These are phyloP conservation scores for Flaveria ramosissima DNA, from an alignment of 129 eudicot species.

Conservation along the genomic window DNA sequence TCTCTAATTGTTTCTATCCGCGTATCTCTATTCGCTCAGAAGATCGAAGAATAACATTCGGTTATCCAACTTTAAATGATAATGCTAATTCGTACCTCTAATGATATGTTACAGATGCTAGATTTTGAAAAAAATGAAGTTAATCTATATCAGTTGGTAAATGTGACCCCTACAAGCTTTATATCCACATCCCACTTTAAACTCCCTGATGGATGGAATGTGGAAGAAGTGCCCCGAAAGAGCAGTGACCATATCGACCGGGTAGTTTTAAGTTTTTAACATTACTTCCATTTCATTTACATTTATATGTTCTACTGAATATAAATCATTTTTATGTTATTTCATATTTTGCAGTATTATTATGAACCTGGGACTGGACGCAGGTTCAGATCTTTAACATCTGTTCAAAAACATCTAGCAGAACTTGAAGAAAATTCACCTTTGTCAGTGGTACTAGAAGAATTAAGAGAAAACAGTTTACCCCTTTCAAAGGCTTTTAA, in stretches of 20 bases:
- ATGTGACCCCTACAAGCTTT: constrained; percentile 34
- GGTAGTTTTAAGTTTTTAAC: constrained; percentile 38
- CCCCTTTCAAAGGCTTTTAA: constrained; percentile 57
- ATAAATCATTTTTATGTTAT: background rate
- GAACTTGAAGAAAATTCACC: constrained; percentile 44
- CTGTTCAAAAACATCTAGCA: constrained; percentile 55
- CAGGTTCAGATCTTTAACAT: constrained; percentile 58
- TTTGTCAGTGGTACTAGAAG: constrained; percentile 44
- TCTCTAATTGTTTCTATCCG: background rate
- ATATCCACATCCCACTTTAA: constrained; percentile 14
- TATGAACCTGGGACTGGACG: constrained; percentile 72
- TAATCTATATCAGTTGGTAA: constrained; percentile 37
- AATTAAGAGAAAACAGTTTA: constrained; percentile 45
- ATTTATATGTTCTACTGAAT: background rate
- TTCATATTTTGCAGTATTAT: constrained; percentile 57
- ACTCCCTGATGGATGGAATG: constrained; percentile 93
- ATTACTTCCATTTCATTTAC: background rate
- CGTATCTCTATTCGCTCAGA: background rate
- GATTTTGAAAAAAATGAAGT: constrained; percentile 46
- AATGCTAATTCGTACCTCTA: constrained; percentile 8
- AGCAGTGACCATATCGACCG: constrained; percentile 36
- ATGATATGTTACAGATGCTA: constrained; percentile 48
- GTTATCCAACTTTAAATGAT: background rate
- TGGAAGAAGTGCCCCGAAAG: constrained; percentile 74
- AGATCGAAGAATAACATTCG: background rate